phyloP scores from a whole-genome alignment of 495 filamentous ascomycete species.

The Penicillium roqueforti region DNA sequence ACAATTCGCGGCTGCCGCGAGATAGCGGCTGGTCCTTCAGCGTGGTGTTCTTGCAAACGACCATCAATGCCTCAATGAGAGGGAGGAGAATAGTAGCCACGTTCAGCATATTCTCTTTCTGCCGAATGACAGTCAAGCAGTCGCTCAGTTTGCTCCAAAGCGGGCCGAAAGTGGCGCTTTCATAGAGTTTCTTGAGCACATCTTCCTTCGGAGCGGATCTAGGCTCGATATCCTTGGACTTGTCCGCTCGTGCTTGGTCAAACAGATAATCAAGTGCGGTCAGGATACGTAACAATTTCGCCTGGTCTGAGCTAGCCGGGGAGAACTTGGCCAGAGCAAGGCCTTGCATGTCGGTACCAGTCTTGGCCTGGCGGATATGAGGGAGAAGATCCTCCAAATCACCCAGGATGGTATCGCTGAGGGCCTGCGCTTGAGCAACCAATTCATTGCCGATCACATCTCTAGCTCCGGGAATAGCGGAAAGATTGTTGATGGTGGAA shows the following conservation, averaged over 20 bases:
- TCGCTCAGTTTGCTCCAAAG: conserved; percentile 94
- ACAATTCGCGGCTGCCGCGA: conserved; percentile 62
- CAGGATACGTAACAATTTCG: conserved; percentile 87
- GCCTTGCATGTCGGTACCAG: conserved; percentile 91
- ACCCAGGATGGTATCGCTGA: conserved; percentile 77
- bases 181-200: conserved; percentile 80
- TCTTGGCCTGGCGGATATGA: conserved; percentile 80
- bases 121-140: conserved; percentile 80
- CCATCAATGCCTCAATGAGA: conserved; percentile 94
- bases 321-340: conserved; percentile 94
- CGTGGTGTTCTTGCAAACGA: conserved; percentile 95
- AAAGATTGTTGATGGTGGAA: conserved; percentile 96
- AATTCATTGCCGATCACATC: conserved; percentile 88
- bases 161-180: conserved; percentile 80
- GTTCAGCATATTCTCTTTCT: conserved; percentile 91
- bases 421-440: conserved; percentile 72
- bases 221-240: conserved; percentile 50
- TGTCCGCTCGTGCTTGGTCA: conserved; percentile 60
- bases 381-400: conserved; percentile 84
- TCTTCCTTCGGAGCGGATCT: conserved; percentile 63
- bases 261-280: conserved; percentile 96
- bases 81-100: conserved; percentile 93
- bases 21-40: conserved; percentile 62
- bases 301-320: conserved; percentile 89
- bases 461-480: conserved; percentile 84